A percentile compares a stretch with the other conserved stretches of the same genome.
phyloP scores from a whole-genome alignment of 768 basidiomycete genomes.

The Amanita pseudoporphyria region DNA sequence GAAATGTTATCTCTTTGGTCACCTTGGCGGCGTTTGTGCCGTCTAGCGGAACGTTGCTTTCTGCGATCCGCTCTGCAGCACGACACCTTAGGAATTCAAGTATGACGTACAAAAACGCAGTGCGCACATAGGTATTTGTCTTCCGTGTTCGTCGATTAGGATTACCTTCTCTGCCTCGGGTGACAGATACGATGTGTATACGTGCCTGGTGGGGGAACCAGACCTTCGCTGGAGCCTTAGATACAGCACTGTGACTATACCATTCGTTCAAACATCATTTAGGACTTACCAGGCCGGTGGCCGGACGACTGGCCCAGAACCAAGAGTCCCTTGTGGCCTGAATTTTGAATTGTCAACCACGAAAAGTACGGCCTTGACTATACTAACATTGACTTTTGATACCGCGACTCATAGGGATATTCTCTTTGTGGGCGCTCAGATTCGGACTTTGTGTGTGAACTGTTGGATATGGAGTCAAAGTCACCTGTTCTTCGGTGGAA shows the following conservation, averaged over 20 bases:
- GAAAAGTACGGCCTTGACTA: not conserved
- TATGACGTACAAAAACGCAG: not conserved
- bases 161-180: slow-evolving; percentile 11
- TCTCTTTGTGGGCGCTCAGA: not conserved
- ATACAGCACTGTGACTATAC: not conserved
- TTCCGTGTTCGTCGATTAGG: slow-evolving; percentile 13
- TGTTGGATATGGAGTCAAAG: not conserved
- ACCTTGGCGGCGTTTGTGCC: not conserved
- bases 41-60: not conserved
- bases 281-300: slow-evolving; percentile 2
- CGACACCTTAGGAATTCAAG: not conserved
- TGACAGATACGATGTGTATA: slow-evolving; percentile 6
- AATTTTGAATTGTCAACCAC: not conserved
- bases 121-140: slow-evolving; percentile 13
- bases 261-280: not conserved
- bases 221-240: not conserved
- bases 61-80: slow-evolving; percentile 4
- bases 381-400: slow-evolving; percentile 2
- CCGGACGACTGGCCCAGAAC: not conserved
- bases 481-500: slow-evolving; percentile 6
- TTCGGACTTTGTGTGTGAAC: not conserved
- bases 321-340: not conserved
- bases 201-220: slow-evolving; percentile 4
- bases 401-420: slow-evolving; percentile 5
- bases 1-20: not conserved